Percentiles rank a stretch among this genome's conserved stretches.
Evolutionary conservation across 1,139 yeast species (phyloP).

Genomic region (Kodamaea sp.): DNA sequence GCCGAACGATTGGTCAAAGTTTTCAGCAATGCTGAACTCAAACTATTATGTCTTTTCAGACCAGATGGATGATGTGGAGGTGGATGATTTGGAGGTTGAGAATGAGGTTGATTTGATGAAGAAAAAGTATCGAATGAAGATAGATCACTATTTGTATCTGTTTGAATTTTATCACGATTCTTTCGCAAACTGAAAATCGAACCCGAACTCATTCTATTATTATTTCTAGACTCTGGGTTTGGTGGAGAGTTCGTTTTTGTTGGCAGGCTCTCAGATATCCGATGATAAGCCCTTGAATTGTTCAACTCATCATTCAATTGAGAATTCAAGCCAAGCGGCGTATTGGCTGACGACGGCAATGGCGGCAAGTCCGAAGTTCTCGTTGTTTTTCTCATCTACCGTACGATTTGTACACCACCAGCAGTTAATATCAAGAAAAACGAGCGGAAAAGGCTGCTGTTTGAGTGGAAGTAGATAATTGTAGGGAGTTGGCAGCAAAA

Average conservation of each 20-base stretch:
- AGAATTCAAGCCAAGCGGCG: constrained; percentile 16
- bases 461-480: too few species aligned
- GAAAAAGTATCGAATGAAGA: constrained; percentile 33
- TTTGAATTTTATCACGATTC: constrained; percentile 13
- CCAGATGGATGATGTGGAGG: not conserved
- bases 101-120: constrained; percentile 19
- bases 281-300: constrained; percentile 30
- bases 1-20: constrained; percentile 7
- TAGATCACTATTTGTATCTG: constrained; percentile 30
- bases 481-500: too few species aligned
- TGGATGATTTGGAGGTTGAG: constrained; percentile 2
- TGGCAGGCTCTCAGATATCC: constrained; percentile 1
- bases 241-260: constrained; percentile 3
- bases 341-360: not conserved
- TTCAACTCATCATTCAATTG: constrained; percentile 32
- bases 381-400: too few species aligned
- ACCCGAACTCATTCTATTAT: constrained; percentile 33
- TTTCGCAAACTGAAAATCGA: constrained; percentile 40
- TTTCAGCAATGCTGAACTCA: constrained; percentile 1
- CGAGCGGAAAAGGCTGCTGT: too few species aligned
- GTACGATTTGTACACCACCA: too few species aligned
- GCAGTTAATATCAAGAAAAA: too few species aligned
- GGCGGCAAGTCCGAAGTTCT: constrained; percentile 1
- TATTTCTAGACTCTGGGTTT: constrained; percentile 6
- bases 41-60: constrained; percentile 3